Base-by-base conservation (phyloP, 768 basidiomycete genomes). In the Calocera viscosa region DNA sequence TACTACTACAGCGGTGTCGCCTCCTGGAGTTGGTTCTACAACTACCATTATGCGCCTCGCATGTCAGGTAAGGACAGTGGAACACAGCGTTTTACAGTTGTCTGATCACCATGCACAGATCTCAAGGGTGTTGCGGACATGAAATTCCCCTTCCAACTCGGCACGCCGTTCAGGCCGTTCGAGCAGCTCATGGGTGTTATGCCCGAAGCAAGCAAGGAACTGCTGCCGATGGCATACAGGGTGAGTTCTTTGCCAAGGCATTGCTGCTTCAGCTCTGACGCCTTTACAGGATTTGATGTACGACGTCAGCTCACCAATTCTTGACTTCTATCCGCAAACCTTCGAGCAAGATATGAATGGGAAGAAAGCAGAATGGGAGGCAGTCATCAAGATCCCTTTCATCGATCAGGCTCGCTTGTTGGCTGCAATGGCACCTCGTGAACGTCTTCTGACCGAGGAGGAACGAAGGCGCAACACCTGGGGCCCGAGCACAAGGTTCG, bases 341-440 rank as follows among this genome's bases (percentile, higher is more conserved):
- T 98, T 98, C 70, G 93, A 91, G 70, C 86, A 84, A 70, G 96
- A 99, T 78, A 77, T 96, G 73, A 98, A 99, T 71, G 96, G 96
- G 34, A 99, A 99, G 83, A 98, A 94, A 75, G 87, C 89, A 71
- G 95, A 97, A 28, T 99, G 96, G 96, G 96, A 99, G 75, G 95
- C 96, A 0, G 85, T 98, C 64, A 93, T 99, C 65, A 98, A 98
- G 78, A 97, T 99, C 70, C 96, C 96, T 0, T 99, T 99, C 76
- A 97, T 99, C 68, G 87, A 96, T 53, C 86, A 94, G 75, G 71
- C 77, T 12, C 81, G 91, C 64, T 75, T 99, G 24, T 77, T 96
- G 34, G 79, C 79, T 34, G 90, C 94, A 1, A 97, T 99, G 95
- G 77, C 80, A 34, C 76, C 86, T 49, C 85, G 88, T 12, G 91